Conservation (phyloP, 495 filamentous ascomycete genomes). For the Lasiosphaeria miniovina region DNA sequence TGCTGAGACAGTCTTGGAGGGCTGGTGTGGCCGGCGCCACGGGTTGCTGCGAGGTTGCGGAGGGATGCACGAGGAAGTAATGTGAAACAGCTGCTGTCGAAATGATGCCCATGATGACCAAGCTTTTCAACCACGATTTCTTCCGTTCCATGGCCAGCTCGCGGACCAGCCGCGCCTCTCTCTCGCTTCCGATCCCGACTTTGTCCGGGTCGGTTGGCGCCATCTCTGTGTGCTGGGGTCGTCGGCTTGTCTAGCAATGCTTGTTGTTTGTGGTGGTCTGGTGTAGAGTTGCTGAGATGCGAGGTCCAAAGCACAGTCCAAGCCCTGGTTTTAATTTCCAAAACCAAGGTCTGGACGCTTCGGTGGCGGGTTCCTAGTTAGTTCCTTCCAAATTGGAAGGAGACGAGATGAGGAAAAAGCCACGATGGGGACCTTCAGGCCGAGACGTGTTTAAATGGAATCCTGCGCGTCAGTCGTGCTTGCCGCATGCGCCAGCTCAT, state of each 20-base stretch:
- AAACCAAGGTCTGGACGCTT: no score
- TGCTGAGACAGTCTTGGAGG: constrained; percentile 8
- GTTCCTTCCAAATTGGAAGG: no score
- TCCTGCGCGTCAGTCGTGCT: no score
- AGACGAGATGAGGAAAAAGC: no score
- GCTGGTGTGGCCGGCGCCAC: neutral
- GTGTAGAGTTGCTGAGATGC: no score
- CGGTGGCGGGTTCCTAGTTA: no score
- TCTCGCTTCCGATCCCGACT: neutral
- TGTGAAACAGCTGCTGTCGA: neutral
- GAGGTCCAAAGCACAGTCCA: no score
- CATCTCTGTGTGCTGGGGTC: neutral
- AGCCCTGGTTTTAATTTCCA: no score
- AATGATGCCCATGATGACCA: constrained; percentile 4
- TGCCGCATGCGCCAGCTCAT: no score
- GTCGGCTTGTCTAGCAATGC: neutral
- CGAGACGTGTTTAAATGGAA: no score
- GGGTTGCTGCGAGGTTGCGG: neutral
- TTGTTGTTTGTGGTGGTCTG: no score
- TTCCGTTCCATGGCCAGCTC: constrained; percentile 1
- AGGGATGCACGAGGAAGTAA: neutral
- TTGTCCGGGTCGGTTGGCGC: neutral
- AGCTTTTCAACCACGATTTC: neutral
- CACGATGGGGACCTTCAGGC: no score
- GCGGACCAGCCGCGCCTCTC: neutral